Evolutionary conservation across 441 rosid species (phyloP).

Genomic region (Pelargonium exstipulatum): DNA sequence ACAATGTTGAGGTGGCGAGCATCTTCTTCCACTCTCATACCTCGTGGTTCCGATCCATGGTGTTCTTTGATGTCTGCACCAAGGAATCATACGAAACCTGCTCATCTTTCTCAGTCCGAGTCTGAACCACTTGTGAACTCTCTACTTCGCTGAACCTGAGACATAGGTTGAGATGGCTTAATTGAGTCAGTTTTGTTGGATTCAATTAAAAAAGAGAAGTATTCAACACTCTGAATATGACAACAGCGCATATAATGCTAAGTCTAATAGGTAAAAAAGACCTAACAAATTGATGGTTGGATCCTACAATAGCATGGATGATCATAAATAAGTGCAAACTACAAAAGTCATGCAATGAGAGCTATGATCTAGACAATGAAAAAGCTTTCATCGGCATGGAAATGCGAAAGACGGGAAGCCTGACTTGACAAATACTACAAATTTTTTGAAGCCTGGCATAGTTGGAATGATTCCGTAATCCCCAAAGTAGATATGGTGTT

Average conservation of each 20-base stretch:
- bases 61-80: constrained; percentile 69
- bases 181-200: constrained; percentile 13
- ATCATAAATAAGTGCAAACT: not conserved
- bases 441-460: not conserved
- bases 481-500: too few species aligned
- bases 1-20: constrained; percentile 68
- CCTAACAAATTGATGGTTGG: too few species aligned
- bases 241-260: not conserved
- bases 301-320: not conserved
- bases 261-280: too few species aligned
- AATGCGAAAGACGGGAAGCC: not conserved
- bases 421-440: not conserved
- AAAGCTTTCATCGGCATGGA: not conserved
- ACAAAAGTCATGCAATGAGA: not conserved
- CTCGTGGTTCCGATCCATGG: constrained; percentile 75
- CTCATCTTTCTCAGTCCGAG: constrained; percentile 23
- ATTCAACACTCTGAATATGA: not conserved
- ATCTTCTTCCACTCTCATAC: constrained; percentile 66
- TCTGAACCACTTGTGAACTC: constrained; percentile 27
- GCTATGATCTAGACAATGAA: not conserved
- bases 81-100: constrained; percentile 36
- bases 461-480: too few species aligned
- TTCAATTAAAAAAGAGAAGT: constrained; percentile 4
- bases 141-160: constrained; percentile 31
- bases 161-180: constrained; percentile 14